Evolutionary conservation across 306 rosid species (phyloP), one percentile per base, ranked within the genome.

Genomic region (Aeschynomene evenia): DNA sequence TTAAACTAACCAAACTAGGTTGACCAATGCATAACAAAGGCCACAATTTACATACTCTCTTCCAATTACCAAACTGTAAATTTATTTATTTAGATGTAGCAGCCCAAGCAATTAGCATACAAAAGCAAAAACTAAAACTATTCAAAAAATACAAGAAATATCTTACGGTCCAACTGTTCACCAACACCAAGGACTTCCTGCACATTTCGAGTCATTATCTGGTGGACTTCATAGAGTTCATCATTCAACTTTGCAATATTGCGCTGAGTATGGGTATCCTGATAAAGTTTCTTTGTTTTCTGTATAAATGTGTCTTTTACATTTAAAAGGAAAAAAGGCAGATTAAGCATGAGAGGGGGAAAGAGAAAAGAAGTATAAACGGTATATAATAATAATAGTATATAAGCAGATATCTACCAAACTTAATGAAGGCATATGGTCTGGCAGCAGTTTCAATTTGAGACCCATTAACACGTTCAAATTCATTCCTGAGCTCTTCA

Each of bases 141-240:
- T 46, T 77, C 48, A 63, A 54, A 63, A 31, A 81, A 40, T 74
- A 45, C 61, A 67, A 72, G 28, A 54, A 82, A 70, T 57, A 46
- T 57, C 99, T 87, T 91, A 95, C 99, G 97, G 79, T 95, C 97
- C 90, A 95, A 86, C 82, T 91, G 95, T 87, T 95, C 97, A 54
- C 99, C 99, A 70, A 95, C 99, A 77, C 99, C 99, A 73, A 95
- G 95, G 82, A 95, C 97, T 77, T 95, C 99, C 84, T 91, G 99
- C 82, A 95, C 99, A 84, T 95, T 95, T 18, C 99, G 96, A 50
- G 99, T 95, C 97, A 95, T 91, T 70, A 95, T 89, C 82, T 91
- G 99, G 79, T 95, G 97, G 81, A 95, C 99, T 84, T 95, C 99
- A 70, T 91, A 95, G 33, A 95, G 97, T 76, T 95, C 99, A 80